Conservation (phyloP, 2,329 filamentous ascomycete genomes). For the Mycosphaerella sp. region DNA sequence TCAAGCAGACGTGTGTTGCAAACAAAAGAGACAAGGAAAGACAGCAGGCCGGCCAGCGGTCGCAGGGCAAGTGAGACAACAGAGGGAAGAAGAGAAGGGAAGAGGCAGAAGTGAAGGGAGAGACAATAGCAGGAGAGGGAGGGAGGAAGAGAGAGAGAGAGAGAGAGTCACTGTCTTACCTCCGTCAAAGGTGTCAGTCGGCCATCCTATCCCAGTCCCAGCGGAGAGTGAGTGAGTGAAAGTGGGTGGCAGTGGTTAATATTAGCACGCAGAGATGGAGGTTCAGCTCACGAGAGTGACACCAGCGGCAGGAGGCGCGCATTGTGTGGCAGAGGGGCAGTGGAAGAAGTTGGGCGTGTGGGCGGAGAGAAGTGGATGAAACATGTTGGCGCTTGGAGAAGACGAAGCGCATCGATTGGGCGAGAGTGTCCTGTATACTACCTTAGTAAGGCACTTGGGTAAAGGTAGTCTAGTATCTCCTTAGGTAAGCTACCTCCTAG, state of each 20-base stretch:
- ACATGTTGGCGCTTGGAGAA: slow-evolving; percentile 18
- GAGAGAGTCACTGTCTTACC: slow-evolving; percentile 12
- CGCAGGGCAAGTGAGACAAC: slow-evolving; percentile 11
- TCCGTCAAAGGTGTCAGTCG: no score
- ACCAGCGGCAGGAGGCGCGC: slow-evolving; percentile 20
- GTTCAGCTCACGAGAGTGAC: slow-evolving; percentile 7
- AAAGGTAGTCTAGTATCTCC: no score
- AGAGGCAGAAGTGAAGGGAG: neutral
- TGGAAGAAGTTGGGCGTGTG: neutral
- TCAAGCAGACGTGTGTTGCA: neutral
- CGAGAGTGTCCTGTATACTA: no score
- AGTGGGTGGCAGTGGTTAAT: slow-evolving; percentile 11
- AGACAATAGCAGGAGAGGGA: neutral
- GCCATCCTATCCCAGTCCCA: no score
- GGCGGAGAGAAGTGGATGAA: slow-evolving; percentile 11
- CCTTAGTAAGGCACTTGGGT: no score
- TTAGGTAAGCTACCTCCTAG: no score
- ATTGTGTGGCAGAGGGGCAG: slow-evolving; percentile 17
- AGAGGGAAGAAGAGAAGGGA: slow-evolving; percentile 4
- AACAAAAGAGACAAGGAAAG: slow-evolving; percentile 13
- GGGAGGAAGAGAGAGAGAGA: neutral
- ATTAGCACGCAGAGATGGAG: slow-evolving; percentile 4
- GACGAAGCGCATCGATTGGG: slow-evolving; percentile 10
- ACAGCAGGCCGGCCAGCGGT: slow-evolving; percentile 13
- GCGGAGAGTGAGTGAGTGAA: slow-evolving; percentile 1